Conservation (phyloP, 2,329 filamentous ascomycete species). For the Cyclaneusma minus region DNA sequence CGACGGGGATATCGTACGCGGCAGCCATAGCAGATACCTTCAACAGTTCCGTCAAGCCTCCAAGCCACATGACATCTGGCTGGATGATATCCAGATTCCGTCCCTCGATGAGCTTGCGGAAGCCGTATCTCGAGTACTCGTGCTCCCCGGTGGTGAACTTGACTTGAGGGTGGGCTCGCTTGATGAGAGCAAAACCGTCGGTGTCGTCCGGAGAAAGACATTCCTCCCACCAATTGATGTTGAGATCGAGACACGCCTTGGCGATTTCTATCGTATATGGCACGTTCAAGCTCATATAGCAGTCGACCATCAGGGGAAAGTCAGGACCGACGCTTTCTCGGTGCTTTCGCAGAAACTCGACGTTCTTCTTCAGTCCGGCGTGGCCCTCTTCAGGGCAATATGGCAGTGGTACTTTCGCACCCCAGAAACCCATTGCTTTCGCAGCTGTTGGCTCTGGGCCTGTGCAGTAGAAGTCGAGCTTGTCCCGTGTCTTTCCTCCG, state of each 20-base stretch:
- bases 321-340: conserved; percentile 74
- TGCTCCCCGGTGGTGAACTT: conserved; percentile 96
- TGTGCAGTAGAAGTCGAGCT: conserved; percentile 87
- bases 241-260: conserved; percentile 64
- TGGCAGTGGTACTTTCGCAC: conserved; percentile 78
- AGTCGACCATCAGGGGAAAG: conserved; percentile 89
- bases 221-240: conserved; percentile 98
- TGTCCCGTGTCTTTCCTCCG: conserved; percentile 72
- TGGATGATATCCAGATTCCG: conserved; percentile 90
- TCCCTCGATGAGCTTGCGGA: conserved; percentile 84
- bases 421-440: conserved; percentile 77
- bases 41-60: conserved; percentile 80
- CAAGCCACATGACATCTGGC: conserved; percentile 96
- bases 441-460: conserved; percentile 71
- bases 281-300: conserved; percentile 93
- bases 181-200: conserved; percentile 79
- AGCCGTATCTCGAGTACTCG: conserved; percentile 87
- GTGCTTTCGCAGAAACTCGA: conserved; percentile 76
- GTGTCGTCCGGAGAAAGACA: conserved; percentile 83
- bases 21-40: conserved; percentile 80
- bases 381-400: conserved; percentile 81
- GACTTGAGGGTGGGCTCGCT: conserved; percentile 74
- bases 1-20: conserved; percentile 86
- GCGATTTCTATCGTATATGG: conserved; percentile 85
- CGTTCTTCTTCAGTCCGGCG: conserved; percentile 70